Conservation (phyloP, 371 early-diverging fungal genomes). For the Umbelopsis sp. region DNA sequence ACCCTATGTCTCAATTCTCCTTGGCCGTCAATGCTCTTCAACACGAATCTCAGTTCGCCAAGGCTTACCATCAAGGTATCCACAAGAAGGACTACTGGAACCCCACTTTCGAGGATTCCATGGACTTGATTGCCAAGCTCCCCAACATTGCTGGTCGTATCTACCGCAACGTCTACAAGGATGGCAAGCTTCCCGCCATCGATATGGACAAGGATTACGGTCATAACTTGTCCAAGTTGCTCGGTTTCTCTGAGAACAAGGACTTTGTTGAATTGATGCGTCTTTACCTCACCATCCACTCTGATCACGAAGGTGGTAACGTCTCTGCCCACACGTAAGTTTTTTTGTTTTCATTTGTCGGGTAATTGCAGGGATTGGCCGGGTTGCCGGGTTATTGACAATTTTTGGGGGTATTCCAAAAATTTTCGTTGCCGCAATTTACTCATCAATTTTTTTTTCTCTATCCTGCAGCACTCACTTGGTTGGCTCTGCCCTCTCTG, state of each 20-base stretch:
- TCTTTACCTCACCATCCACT: conserved; percentile 98
- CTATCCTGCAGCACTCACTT: conserved; percentile 73
- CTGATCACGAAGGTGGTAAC: conserved; percentile 99
- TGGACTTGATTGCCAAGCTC: conserved; percentile 97
- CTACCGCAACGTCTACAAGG: conserved; percentile 98
- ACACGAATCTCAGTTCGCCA: conserved; percentile 93
- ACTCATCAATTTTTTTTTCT: background rate
- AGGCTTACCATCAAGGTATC: conserved; percentile 95
- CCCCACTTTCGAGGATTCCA: conserved; percentile 94
- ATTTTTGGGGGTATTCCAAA: conserved; percentile 3
- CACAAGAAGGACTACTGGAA: conserved; percentile 97
- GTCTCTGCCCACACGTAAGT: conserved; percentile 91
- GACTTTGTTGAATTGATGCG: conserved; percentile 97
- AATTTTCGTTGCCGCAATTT: background rate
- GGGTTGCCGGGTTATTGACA: conserved; percentile 14
- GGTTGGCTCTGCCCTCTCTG: conserved; percentile 96
- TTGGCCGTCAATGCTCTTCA: conserved; percentile 96
- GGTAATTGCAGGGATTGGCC: background rate
- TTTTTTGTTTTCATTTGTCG: conserved; percentile 8
- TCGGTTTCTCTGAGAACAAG: conserved; percentile 88
- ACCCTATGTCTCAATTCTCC: conserved; percentile 98
- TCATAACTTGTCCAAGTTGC: conserved; percentile 91
- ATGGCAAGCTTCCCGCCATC: conserved; percentile 88
- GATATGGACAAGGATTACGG: conserved; percentile 90
- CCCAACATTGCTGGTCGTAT: conserved; percentile 96